Evolutionary conservation across 2,329 filamentous ascomycete genomes (phyloP).

Genomic region (Fusarium pininemorale): DNA sequence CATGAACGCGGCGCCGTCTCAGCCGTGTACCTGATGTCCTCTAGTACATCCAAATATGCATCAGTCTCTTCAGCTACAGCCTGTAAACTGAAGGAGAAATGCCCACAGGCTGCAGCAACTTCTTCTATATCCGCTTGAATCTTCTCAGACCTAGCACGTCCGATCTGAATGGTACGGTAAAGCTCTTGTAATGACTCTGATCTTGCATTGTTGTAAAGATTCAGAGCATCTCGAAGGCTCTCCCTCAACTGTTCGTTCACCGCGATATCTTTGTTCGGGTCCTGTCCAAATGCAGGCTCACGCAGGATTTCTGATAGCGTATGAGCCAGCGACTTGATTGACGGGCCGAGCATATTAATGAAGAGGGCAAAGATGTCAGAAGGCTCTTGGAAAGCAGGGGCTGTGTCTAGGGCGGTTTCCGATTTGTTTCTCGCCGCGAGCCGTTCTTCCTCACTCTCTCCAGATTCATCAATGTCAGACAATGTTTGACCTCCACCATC

Average conservation of each 20-base stretch:
- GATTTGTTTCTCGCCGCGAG: constrained; percentile 42
- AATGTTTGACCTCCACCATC: constrained; percentile 59
- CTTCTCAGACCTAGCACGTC: constrained; percentile 73
- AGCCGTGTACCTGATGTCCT: constrained; percentile 80
- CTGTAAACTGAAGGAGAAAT: constrained; percentile 92
- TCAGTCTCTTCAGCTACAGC: constrained; percentile 92
- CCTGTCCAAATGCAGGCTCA: constrained; percentile 81
- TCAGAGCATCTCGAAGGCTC: constrained; percentile 82
- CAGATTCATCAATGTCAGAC: constrained; percentile 71
- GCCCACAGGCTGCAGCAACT: constrained; percentile 95
- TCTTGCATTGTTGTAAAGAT: constrained; percentile 80
- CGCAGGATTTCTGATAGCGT: constrained; percentile 89
- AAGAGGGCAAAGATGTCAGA: constrained; percentile 93
- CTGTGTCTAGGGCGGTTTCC: constrained; percentile 43
- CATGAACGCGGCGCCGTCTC: constrained; percentile 73
- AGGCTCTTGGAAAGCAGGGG: constrained; percentile 64
- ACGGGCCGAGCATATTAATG: constrained; percentile 87
- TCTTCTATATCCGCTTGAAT: constrained; percentile 95
- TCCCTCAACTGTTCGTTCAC: constrained; percentile 83
- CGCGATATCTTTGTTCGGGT: constrained; percentile 72
- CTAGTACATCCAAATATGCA: constrained; percentile 81
- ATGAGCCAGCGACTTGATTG: constrained; percentile 94
- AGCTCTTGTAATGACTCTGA: constrained; percentile 79
- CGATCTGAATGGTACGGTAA: constrained; percentile 81
- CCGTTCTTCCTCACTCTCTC: constrained; percentile 64